These are phyloP conservation scores for Pichia sp. DNA, from an alignment of 1,139 yeast genomes.

Conservation along the genomic window DNA sequence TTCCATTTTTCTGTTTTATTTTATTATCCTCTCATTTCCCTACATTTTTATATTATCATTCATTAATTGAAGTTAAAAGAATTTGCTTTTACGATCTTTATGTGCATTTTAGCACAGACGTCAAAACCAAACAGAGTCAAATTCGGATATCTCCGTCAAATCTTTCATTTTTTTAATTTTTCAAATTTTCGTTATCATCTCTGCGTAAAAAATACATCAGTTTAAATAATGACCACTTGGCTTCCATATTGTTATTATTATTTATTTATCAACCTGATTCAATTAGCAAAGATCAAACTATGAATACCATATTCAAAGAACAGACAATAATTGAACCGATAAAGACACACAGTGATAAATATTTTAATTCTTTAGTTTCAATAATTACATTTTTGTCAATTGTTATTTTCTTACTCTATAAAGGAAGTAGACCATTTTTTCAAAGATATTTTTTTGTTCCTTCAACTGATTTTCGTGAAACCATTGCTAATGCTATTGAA, in stretches of 20 bases:
- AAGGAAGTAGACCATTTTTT: slow-evolving; percentile 19
- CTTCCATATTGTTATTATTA: neutral
- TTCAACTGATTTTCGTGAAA: slow-evolving; percentile 39
- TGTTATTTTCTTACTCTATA: slow-evolving; percentile 16
- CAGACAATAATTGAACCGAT: neutral
- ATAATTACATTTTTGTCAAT: neutral
- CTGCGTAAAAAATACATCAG: neutral
- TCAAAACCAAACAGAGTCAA: neutral
- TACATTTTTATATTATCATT: no score
- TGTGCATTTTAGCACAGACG: no score
- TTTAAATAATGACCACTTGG: neutral
- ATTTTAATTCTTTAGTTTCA: neutral
- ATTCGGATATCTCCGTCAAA: neutral
- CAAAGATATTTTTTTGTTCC: slow-evolving; percentile 42
- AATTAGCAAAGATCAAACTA: neutral
- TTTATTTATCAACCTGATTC: no score
- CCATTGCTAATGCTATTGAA: slow-evolving; percentile 33
- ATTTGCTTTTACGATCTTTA: neutral
- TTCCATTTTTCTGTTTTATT: no score
- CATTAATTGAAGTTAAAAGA: no score
- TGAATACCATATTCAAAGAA: neutral
- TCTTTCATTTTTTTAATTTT: neutral
- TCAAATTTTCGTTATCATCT: neutral
- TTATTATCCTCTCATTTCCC: no score
- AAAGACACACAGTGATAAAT: neutral